phyloP scores from a whole-genome alignment of 2,329 filamentous ascomycete genomes.

The Magnaporthiopsis rhizophila region DNA sequence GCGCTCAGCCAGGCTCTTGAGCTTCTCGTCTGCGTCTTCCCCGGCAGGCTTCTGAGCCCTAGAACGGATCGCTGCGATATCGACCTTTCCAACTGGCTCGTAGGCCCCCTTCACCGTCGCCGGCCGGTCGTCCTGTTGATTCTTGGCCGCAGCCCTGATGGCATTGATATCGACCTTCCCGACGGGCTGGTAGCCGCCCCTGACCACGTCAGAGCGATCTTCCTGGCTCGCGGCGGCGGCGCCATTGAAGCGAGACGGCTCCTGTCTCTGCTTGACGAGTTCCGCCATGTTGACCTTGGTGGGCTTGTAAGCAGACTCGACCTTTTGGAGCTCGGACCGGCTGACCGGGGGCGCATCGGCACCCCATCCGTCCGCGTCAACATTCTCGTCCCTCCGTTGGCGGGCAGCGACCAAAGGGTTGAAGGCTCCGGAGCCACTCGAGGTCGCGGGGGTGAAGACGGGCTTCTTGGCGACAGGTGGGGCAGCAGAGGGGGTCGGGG shows the following conservation, averaged over 20 bases:
- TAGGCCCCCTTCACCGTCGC: constrained; percentile 85
- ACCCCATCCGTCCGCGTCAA: constrained; percentile 89
- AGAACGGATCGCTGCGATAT: constrained; percentile 88
- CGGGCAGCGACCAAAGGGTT: constrained; percentile 63
- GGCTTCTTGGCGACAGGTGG: constrained; percentile 80
- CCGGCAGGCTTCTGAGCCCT: constrained; percentile 60
- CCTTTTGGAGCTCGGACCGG: constrained; percentile 81
- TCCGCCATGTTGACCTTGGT: constrained; percentile 92
- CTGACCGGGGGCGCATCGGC: constrained; percentile 86
- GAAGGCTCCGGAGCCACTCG: constrained; percentile 37
- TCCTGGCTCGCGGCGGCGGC: constrained; percentile 28
- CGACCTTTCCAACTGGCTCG: constrained; percentile 91
- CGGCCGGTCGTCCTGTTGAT: constrained; percentile 68
- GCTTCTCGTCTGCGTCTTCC: constrained; percentile 32
- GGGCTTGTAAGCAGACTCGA: constrained; percentile 85
- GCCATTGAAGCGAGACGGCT: constrained; percentile 53
- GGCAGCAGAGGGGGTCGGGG: constrained; percentile 40
- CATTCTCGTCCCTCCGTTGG: constrained; percentile 48
- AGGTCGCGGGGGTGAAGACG: constrained; percentile 72
- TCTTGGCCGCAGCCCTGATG: constrained; percentile 68
- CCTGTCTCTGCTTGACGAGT: constrained; percentile 64
- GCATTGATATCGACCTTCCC: constrained; percentile 97
- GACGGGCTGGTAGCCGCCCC: constrained; percentile 82
- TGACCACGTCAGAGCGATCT: constrained; percentile 59
- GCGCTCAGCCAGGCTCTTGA: constrained; percentile 65